phyloP scores from a whole-genome alignment of 2,329 filamentous ascomycete species.

The Fusarium luffae region DNA sequence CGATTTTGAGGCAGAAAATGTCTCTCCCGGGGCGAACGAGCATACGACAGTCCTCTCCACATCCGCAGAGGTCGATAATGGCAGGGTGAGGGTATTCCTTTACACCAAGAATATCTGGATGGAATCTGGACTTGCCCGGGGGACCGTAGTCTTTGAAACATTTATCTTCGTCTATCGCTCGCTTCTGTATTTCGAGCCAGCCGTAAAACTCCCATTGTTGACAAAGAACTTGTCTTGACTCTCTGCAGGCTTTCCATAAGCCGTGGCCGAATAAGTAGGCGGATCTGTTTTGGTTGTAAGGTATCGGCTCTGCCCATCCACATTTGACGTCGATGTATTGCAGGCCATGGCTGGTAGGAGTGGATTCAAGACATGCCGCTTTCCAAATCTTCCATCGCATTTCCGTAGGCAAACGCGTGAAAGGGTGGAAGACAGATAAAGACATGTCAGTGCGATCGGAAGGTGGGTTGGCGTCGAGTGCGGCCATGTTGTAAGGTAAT shows the following conservation, averaged over 20 bases:
- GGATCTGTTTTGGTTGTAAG: not conserved
- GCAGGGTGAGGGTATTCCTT: not conserved
- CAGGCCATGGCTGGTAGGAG: rapidly evolving
- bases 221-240: not conserved
- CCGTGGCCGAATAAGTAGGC: not conserved
- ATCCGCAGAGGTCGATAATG: not conserved
- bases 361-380: not conserved
- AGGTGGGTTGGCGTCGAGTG: not conserved
- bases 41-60: not conserved
- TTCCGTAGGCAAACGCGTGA: not conserved
- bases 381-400: not conserved
- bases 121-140: rapidly evolving
- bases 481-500: not conserved
- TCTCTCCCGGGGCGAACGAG: not conserved
- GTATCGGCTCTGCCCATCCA: not conserved
- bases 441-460: not conserved
- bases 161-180: not conserved
- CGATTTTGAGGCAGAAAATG: not conserved
- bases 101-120: rapidly evolving
- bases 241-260: not conserved
- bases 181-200: not conserved
- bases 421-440: not conserved
- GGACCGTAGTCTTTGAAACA: rapidly evolving
- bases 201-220: too few species aligned
- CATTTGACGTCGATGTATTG: not conserved